Conservation (phyloP, 441 rosid species). For the Croton laevigatus region DNA sequence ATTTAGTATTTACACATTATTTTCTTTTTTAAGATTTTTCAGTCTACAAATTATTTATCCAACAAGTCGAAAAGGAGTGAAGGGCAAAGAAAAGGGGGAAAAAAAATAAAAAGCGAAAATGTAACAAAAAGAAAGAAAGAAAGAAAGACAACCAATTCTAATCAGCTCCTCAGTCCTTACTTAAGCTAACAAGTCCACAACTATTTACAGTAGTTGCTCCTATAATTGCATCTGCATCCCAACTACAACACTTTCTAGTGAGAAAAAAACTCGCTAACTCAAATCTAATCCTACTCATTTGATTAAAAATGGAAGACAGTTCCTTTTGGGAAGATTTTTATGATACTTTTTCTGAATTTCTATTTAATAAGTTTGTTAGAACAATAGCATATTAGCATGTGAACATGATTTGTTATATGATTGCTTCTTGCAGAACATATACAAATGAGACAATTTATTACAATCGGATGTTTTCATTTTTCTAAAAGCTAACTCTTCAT, state of each 20-base stretch:
- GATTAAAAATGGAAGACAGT: no score
- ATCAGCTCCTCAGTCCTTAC: constrained; percentile 26
- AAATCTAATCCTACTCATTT: constrained; percentile 29
- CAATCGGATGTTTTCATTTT: no score
- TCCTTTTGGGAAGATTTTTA: no score
- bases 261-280: constrained; percentile 25
- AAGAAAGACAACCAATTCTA: constrained; percentile 34
- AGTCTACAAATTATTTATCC: constrained; percentile 62
- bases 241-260: constrained; percentile 25
- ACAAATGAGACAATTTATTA: no score
- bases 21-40: constrained; percentile 2
- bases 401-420: no score
- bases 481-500: no score
- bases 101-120: not conserved
- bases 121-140: constrained; percentile 6
- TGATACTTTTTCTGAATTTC: no score
- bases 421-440: no score
- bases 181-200: constrained; percentile 32
- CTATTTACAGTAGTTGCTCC: constrained; percentile 45
- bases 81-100: constrained; percentile 8
- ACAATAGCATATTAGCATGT: no score
- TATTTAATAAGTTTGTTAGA: no score
- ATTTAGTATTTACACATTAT: constrained; percentile 32
- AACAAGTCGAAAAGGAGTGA: constrained; percentile 32
- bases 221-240: constrained; percentile 18